Evolutionary conservation across 202 grass and related monocot genomes (phyloP).

Genomic region (Zizania palustris): DNA sequence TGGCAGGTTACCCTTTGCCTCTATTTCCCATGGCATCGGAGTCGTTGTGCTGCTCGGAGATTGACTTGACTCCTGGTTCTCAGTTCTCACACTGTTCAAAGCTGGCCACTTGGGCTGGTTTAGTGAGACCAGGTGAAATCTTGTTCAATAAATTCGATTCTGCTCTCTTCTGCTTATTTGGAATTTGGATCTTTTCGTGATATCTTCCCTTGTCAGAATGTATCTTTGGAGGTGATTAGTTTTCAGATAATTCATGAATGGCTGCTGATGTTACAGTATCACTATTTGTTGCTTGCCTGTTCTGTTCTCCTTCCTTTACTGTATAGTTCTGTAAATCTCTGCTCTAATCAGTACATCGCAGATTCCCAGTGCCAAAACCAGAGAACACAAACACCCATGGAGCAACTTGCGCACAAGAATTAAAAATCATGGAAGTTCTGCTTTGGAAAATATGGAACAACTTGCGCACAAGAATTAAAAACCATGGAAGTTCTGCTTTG

Average conservation of each 20-base stretch:
- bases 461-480: too few species aligned
- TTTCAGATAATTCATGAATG: not conserved
- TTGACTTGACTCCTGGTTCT: not conserved
- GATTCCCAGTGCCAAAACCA: not conserved
- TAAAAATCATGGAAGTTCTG: too few species aligned
- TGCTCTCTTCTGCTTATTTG: not conserved
- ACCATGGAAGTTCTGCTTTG: too few species aligned
- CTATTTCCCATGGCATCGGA: conserved; percentile 11
- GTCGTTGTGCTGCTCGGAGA: conserved; percentile 35
- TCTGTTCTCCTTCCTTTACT: not conserved
- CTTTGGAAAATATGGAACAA: too few species aligned
- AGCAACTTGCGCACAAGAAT: too few species aligned
- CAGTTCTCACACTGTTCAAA: not conserved
- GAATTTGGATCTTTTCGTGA: not conserved
- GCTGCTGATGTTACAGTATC: not conserved
- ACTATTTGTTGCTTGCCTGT: not conserved
- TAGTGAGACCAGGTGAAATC: not conserved
- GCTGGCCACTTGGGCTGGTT: not conserved
- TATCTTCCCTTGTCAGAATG: not conserved
- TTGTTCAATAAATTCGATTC: not conserved
- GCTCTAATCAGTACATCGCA: not conserved
- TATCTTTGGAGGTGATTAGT: not conserved
- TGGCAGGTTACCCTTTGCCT: conserved; percentile 36
- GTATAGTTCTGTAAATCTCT: not conserved
- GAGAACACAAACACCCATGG: not conserved